Evolutionary conservation across 441 rosid species (phyloP).

Genomic region (Capsella rubella): DNA sequence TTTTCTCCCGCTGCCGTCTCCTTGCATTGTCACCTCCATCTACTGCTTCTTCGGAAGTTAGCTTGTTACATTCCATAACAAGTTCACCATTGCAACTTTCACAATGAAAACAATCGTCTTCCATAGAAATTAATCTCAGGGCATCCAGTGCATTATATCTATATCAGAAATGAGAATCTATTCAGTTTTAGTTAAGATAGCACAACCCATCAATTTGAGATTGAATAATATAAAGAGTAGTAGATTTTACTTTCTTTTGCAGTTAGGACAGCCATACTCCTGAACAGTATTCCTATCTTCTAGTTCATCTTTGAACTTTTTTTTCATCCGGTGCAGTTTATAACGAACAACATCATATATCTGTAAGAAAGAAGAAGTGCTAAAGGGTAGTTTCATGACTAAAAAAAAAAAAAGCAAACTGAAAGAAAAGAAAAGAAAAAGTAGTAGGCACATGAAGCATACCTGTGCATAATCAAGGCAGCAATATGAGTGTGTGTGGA

Average conservation of each 20-base stretch:
- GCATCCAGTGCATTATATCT: slow-evolving; percentile 96
- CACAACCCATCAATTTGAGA: neutral
- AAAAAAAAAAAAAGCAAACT: neutral
- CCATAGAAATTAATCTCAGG: slow-evolving; percentile 61
- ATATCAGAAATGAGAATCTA: slow-evolving; percentile 35
- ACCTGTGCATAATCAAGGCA: slow-evolving; percentile 95
- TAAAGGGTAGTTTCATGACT: neutral
- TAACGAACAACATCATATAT: slow-evolving; percentile 82
- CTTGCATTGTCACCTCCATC: slow-evolving; percentile 93
- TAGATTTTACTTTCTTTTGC: slow-evolving; percentile 69
- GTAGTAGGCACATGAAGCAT: slow-evolving; percentile 23
- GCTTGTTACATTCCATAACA: slow-evolving; percentile 86
- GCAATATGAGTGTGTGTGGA: slow-evolving; percentile 89
- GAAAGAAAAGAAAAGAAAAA: neutral
- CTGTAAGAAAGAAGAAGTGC: slow-evolving; percentile 51
- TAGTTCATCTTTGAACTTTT: slow-evolving; percentile 77
- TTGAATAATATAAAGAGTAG: slow-evolving; percentile 8
- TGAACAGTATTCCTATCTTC: slow-evolving; percentile 87
- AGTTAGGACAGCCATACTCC: slow-evolving; percentile 86
- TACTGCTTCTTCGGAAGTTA: slow-evolving; percentile 74
- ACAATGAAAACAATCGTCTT: slow-evolving; percentile 83
- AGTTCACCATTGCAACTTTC: slow-evolving; percentile 91
- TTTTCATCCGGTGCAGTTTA: slow-evolving; percentile 77
- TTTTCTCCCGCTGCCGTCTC: slow-evolving; percentile 74
- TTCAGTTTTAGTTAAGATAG: slow-evolving; percentile 8